Percentiles rank a stretch among this genome's conserved stretches.
Conservation (phyloP, 2,329 filamentous ascomycete species). For the Alternaria metachromatica region DNA sequence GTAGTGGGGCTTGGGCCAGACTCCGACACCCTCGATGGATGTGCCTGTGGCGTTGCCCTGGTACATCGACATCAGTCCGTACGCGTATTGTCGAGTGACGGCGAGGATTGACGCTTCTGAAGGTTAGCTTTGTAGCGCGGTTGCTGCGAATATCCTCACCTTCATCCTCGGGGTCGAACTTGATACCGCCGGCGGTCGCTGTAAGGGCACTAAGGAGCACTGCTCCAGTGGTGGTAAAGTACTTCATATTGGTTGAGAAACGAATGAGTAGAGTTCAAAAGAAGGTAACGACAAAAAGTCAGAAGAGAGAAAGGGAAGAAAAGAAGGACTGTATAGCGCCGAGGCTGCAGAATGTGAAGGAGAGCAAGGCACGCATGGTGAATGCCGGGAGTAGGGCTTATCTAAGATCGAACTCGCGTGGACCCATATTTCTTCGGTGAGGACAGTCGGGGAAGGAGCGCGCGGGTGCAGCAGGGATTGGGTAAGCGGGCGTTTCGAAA, state of each 20-base stretch:
- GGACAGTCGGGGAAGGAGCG: constrained; percentile 21
- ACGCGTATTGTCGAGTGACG: constrained; percentile 39
- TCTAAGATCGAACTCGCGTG: constrained; percentile 12
- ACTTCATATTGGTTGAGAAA: constrained; percentile 38
- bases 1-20: constrained; percentile 53
- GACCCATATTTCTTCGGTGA: not conserved
- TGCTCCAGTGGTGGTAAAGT: constrained; percentile 41
- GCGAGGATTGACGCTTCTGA: constrained; percentile 34
- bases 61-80: constrained; percentile 47
- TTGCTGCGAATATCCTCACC: not conserved
- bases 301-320: constrained; percentile 9
- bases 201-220: constrained; percentile 43
- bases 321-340: constrained; percentile 29
- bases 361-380: constrained; percentile 21
- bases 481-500: constrained; percentile 34
- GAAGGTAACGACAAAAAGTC: constrained; percentile 9
- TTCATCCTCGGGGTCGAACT: constrained; percentile 44
- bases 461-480: constrained; percentile 18
- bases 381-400: constrained; percentile 17
- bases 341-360: constrained; percentile 24
- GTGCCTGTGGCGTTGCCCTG: constrained; percentile 34
- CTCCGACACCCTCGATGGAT: constrained; percentile 44
- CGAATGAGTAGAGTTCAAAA: constrained; percentile 13
- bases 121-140: not conserved
- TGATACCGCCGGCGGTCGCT: constrained; percentile 35